Conservation (phyloP, 2,329 filamentous ascomycete genomes). For the Trichothecium sympodiale region DNA sequence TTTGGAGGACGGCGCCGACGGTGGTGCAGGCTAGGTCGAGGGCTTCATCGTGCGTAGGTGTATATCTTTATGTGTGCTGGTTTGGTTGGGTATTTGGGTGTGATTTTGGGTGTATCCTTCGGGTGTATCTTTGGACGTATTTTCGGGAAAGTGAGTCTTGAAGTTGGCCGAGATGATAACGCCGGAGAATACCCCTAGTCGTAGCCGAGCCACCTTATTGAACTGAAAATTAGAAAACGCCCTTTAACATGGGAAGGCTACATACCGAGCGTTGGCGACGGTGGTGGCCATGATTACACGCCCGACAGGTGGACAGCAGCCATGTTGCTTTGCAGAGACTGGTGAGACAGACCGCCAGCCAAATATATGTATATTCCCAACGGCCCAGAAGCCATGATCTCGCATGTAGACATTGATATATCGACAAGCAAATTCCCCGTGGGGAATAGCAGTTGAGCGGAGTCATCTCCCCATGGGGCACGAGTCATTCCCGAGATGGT, state of each 20-base stretch:
- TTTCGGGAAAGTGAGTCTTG: conserved; percentile 23
- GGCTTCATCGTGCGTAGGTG: too few species aligned
- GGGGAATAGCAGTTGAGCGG: too few species aligned
- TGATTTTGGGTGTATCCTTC: too few species aligned
- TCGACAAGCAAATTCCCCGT: too few species aligned
- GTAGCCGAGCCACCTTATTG: conserved; percentile 22
- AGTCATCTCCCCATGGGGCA: too few species aligned
- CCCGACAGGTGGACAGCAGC: conserved; percentile 10
- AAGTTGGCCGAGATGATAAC: conserved; percentile 29
- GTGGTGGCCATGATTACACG: conserved; percentile 14
- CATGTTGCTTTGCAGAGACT: background rate
- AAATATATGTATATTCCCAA: too few species aligned
- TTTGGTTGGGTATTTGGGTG: too few species aligned
- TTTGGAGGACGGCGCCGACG: conserved; percentile 22
- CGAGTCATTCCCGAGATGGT: too few species aligned
- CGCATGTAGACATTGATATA: too few species aligned
- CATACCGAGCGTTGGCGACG: conserved; percentile 14
- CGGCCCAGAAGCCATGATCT: too few species aligned
- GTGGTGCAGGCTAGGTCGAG: conserved; percentile 20
- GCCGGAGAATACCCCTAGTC: conserved; percentile 28
- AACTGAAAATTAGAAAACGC: too few species aligned
- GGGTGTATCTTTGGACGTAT: too few species aligned
- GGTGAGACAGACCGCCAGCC: background rate
- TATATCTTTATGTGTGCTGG: conserved; percentile 21
- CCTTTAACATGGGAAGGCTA: background rate